Base-by-base conservation (phyloP, 805 yeast species). In the Citeromyces nyonsensis region DNA sequence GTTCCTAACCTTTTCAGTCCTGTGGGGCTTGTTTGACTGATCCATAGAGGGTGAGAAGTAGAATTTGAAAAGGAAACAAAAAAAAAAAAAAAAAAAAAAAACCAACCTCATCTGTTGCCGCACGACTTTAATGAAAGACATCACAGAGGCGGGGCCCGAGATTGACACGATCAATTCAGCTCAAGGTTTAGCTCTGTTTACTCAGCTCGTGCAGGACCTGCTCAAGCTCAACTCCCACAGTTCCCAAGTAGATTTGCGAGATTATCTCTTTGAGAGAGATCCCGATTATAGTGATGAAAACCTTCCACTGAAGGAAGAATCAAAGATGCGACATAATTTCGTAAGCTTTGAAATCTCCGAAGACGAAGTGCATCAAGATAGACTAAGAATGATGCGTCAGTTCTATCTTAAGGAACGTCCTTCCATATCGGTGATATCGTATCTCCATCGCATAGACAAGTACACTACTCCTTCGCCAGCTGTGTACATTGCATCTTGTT, bases 1-100 rank as follows among this genome's bases (percentile, higher is more conserved):
- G 29, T n/a, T 28, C 38, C 49, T 56, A 30, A 44, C 48, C 29
- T 56, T 43, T 11, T 63, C 66, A 32, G 75, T 77, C 42, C 95
- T 66, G 49, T 88, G 97, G 35, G 85, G 64, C 60, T 82, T 86
- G 54, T 88, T 83, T 29, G 72, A 49, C 61, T 81, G 93, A 41
- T 69, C n/a, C 15, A 30, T 20, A 29, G 15, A 26, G 22, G 29
- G 29, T 14, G 18, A 20, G 13, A n/a, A 6, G 6, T 7, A 26
- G 15, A 12, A 10, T 26, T 12, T 15, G 12, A 12, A 12, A 18
- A 20, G 28, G 13, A 27, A 7, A 27, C 11, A 27, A 27, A 27
- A 27, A 18, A 18, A 18, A 18, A 18, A 18, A 18, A 18, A 18
- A 18, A 18, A 18, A 18, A 18, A 18, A 18, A 18, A 18, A 18